phyloP scores from a whole-genome alignment of 176 grass and related monocot genomes.

The Hsuehochloa calcarea region DNA sequence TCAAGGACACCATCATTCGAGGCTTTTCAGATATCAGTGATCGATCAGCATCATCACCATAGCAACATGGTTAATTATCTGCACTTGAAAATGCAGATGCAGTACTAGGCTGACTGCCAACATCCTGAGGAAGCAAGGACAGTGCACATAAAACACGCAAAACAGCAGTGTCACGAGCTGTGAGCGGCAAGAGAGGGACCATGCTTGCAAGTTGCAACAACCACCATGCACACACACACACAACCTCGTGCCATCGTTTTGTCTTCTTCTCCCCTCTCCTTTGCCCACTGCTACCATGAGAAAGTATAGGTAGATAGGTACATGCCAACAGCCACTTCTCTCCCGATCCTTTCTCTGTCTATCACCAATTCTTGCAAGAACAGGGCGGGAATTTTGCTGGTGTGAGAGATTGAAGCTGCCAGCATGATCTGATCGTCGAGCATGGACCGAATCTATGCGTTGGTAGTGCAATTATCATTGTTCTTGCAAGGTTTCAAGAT shows the following conservation, averaged over 20 bases:
- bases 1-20: background rate
- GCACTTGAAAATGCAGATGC: background rate
- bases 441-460: background rate
- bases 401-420: slow-evolving; percentile 83
- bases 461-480: background rate
- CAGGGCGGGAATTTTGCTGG: slow-evolving; percentile 10
- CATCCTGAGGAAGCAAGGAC: slow-evolving; percentile 15
- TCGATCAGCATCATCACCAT: background rate
- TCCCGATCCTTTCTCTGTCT: background rate
- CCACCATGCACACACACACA: slow-evolving; percentile 19
- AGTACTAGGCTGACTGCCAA: background rate
- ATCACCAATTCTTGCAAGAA: background rate
- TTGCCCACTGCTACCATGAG: background rate
- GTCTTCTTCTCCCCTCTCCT: slow-evolving; percentile 32
- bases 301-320: background rate
- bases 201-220: slow-evolving; percentile 31
- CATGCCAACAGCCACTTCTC: background rate
- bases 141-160: background rate
- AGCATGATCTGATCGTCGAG: slow-evolving; percentile 62
- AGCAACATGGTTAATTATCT: background rate
- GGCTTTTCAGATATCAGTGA: background rate
- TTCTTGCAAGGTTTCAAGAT: background rate
- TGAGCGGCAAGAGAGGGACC: slow-evolving; percentile 28
- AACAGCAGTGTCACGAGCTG: slow-evolving; percentile 34
- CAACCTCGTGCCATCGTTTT: slow-evolving; percentile 35